These are phyloP conservation scores for Ogataea populi-albae DNA, from an alignment of 805 yeast species.

Conservation along the genomic window DNA sequence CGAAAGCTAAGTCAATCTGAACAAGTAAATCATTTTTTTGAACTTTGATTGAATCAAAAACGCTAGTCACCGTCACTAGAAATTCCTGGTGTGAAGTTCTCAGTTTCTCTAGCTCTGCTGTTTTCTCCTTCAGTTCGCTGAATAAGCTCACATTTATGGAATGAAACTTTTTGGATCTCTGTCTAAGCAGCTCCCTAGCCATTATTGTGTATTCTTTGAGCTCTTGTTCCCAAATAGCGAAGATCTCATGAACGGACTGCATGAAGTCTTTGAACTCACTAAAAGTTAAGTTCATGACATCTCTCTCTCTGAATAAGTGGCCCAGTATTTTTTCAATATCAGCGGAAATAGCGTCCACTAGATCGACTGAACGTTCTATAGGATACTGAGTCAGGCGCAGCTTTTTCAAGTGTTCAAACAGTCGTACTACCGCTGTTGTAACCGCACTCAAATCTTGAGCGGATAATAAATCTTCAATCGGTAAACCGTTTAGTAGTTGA, in stretches of 20 bases:
- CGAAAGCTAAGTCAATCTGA: constrained; percentile 42
- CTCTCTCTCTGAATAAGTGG: constrained; percentile 31
- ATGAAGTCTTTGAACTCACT: constrained; percentile 38
- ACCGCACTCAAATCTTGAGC: constrained; percentile 45
- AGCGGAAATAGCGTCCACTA: constrained; percentile 62
- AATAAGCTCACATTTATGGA: constrained; percentile 58
- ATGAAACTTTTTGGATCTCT: constrained; percentile 66
- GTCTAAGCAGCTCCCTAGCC: constrained; percentile 73
- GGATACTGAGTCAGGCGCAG: constrained; percentile 63
- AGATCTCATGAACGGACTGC: constrained; percentile 31
- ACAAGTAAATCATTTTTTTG: constrained; percentile 20
- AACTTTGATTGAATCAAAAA: constrained; percentile 6
- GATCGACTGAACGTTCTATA: constrained; percentile 53
- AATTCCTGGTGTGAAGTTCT: constrained; percentile 55
- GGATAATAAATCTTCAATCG: constrained; percentile 55
- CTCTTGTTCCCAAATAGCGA: constrained; percentile 56
- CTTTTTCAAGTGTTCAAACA: constrained; percentile 64
- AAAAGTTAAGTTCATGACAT: constrained; percentile 45
- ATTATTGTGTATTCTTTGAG: constrained; percentile 61
- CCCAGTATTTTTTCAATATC: constrained; percentile 54
- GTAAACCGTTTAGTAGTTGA: constrained; percentile 65
- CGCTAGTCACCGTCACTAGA: constrained; percentile 15
- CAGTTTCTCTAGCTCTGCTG: constrained; percentile 43
- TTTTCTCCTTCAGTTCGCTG: constrained; percentile 37
- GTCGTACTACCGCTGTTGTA: constrained; percentile 39